These are phyloP conservation scores for Elymus sibiricus DNA, from an alignment of 176 grass and related monocot genomes.

Conservation along the genomic window DNA sequence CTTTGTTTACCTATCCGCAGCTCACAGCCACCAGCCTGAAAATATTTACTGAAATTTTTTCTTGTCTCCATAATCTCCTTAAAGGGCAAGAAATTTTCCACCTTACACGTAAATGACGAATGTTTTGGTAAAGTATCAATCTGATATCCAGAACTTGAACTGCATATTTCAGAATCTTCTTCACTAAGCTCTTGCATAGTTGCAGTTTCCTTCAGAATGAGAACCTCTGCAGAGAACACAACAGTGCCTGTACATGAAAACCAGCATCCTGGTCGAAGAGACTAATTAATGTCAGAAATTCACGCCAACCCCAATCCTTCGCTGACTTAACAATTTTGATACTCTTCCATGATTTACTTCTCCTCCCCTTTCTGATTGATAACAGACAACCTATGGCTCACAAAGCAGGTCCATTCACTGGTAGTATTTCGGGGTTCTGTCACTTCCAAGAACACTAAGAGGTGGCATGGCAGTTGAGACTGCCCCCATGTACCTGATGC, in stretches of 20 bases:
- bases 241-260: conserved; percentile 83
- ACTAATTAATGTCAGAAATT: conserved; percentile 89
- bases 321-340: conserved; percentile 96
- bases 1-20: conserved; percentile 88
- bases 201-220: conserved; percentile 84
- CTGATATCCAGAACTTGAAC: conserved; percentile 41
- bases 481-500: too few species aligned
- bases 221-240: conserved; percentile 84
- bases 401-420: conserved; percentile 96
- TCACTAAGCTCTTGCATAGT: conserved; percentile 65
- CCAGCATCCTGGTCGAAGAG: conserved; percentile 97
- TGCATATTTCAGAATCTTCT: conserved; percentile 45
- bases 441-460: conserved; percentile 95
- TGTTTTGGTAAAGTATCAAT: conserved; percentile 50
- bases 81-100: conserved; percentile 93
- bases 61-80: conserved; percentile 99
- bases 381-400: conserved; percentile 91
- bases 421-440: conserved; percentile 69
- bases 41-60: conserved; percentile 98
- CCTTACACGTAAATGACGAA: conserved; percentile 86
- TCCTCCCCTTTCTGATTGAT: conserved; percentile 90
- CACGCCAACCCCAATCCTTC: conserved; percentile 99
- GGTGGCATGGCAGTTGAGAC: conserved; percentile 93
- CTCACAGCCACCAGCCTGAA: conserved; percentile 87
- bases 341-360: conserved; percentile 85